Evolutionary conservation across 2,329 filamentous ascomycete genomes (phyloP), one percentile per base, ranked within the genome.

Genomic region (Apiospora marii): DNA sequence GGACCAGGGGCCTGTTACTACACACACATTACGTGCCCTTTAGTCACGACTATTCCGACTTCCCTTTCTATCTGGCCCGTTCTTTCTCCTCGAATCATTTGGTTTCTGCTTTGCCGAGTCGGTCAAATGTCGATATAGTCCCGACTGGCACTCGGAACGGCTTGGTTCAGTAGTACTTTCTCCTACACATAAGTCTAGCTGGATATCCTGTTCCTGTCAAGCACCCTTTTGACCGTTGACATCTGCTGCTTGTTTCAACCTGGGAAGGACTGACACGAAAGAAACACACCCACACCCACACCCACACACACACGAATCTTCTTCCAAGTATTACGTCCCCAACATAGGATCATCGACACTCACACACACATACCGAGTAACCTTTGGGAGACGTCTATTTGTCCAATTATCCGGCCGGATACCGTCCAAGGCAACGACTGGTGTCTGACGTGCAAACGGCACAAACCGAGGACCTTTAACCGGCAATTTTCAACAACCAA

Each of bases 81-180:
- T 68, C 51, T 69, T 71, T 70, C 68, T 72, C 72, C 72, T 73
- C 72, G 72, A 71, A 70, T 73, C 70, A 72, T 68, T 70, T 30
- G 70, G 27, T 41, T 68, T 67, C 53, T 70, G 58, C 48, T 48
- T 37, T 70, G 46, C 41, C 68, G 68, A 41, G 46, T 58, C 68
- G 34, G 68, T 70, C 68, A 58, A 51, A 70, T 71, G 67, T 72
- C 27, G 67, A 37, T 73, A 73, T 73, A 73, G 48, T 69, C 64
- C 67, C 67, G 70, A 73, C 68, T 71, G 34, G 19, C 58, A 64
- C 34, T 19, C 58, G 34, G 58, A 64, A 19, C 58, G 58, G 43
- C 71, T 48, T 49, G 53, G 53, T 68, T n/a, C 49, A 68, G 46
- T 37, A 44, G 27, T 48, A 58, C 24, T 37, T 27, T 61, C 30